These are phyloP conservation scores for Vishniacozyma victoriae DNA, from an alignment of 768 basidiomycete species.

Conservation along the genomic window DNA sequence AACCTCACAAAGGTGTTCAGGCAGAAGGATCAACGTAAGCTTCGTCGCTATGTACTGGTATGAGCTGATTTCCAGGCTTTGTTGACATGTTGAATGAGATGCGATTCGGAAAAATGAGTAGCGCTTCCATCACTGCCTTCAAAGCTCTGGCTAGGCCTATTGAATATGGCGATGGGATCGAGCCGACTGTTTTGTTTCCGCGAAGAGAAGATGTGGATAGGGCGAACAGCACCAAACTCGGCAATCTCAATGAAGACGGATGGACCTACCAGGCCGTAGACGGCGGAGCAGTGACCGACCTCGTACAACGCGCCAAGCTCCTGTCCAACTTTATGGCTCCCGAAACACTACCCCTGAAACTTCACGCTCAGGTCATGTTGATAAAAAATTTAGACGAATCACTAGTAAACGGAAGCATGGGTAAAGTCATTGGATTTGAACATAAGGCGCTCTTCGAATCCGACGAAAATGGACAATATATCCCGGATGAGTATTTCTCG, in stretches of 20 bases:
- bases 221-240: slow-evolving; percentile 69
- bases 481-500: slow-evolving; percentile 35
- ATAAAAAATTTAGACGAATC: slow-evolving; percentile 88
- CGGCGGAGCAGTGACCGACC: slow-evolving; percentile 57
- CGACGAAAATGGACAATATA: slow-evolving; percentile 46
- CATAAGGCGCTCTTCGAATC: slow-evolving; percentile 32
- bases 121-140: slow-evolving; percentile 65
- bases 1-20: slow-evolving; percentile 94
- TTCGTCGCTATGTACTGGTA: not conserved
- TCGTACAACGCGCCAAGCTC: slow-evolving; percentile 66
- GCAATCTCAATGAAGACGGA: slow-evolving; percentile 55
- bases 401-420: slow-evolving; percentile 92
- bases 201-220: slow-evolving; percentile 83
- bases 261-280: slow-evolving; percentile 60
- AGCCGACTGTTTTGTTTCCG: slow-evolving; percentile 92
- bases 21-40: slow-evolving; percentile 76
- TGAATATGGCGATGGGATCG: slow-evolving; percentile 70
- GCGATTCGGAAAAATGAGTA: slow-evolving; percentile 74
- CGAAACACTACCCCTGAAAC: slow-evolving; percentile 59
- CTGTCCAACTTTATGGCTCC: slow-evolving; percentile 90
- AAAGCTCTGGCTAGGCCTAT: slow-evolving; percentile 64
- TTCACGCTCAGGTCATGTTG: slow-evolving; percentile 88
- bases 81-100: slow-evolving; percentile 97
- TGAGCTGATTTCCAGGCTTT: slow-evolving; percentile 57
- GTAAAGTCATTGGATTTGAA: slow-evolving; percentile 67